These are phyloP conservation scores for Lycium ferocissimum DNA, from an alignment of 257 asterid species.

Conservation along the genomic window DNA sequence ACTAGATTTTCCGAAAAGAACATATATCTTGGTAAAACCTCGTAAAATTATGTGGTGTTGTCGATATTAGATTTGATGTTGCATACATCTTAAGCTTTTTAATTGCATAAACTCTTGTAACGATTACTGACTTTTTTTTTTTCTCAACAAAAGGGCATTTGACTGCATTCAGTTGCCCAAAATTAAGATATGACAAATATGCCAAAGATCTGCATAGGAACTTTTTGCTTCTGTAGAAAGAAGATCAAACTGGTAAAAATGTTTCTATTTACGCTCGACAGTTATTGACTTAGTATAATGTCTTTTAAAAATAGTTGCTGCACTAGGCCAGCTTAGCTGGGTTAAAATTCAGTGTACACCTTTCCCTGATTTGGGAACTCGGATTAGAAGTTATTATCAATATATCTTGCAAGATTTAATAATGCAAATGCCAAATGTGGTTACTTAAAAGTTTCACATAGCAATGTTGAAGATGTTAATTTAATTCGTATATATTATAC, in stretches of 20 bases:
- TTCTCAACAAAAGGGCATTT: neutral
- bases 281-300: neutral
- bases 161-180: neutral
- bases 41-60: neutral
- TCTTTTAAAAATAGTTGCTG: neutral
- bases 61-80: neutral
- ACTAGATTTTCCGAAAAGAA: neutral
- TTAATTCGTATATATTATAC: neutral
- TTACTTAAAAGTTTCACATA: neutral
- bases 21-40: neutral
- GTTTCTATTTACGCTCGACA: neutral
- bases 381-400: neutral
- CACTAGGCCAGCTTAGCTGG: neutral
- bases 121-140: no score
- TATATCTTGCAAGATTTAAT: neutral
- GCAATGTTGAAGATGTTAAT: neutral
- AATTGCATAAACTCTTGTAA: neutral
- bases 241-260: neutral
- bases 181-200: neutral
- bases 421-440: neutral
- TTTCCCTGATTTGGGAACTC: neutral
- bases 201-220: neutral
- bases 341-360: neutral
- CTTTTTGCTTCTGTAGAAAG: neutral
- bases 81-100: neutral